These are phyloP conservation scores for Talaromyces verruculosus DNA, from an alignment of 2,329 filamentous ascomycete species.

Conservation along the genomic window DNA sequence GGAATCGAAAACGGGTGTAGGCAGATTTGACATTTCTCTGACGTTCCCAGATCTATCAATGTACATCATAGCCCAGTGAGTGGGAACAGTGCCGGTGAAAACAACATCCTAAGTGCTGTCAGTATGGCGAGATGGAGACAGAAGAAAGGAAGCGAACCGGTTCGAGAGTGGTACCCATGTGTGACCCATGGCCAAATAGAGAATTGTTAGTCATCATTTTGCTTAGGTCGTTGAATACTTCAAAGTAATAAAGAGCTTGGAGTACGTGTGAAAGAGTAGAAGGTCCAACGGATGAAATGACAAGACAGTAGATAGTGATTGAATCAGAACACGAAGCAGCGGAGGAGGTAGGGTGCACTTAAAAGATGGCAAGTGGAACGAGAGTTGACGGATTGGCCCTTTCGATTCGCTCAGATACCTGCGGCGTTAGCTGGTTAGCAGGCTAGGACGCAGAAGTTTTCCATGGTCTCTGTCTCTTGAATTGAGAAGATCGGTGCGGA, in stretches of 20 bases:
- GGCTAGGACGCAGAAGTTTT: no score
- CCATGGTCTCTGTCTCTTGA: no score
- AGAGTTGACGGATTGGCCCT: no score
- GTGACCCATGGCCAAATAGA: not conserved
- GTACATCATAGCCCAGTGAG: constrained; percentile 18
- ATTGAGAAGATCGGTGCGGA: no score
- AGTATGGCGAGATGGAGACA: not conserved
- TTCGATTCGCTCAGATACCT: no score
- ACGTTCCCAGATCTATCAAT: constrained; percentile 13
- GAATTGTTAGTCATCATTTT: not conserved
- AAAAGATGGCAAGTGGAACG: no score
- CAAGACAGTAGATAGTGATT: not conserved
- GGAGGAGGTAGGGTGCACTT: no score
- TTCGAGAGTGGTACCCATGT: not conserved
- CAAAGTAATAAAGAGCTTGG: not conserved
- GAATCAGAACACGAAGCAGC: no score
- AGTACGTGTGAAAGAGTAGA: not conserved
- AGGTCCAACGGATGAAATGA: not conserved
- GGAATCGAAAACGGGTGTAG: constrained; percentile 6
- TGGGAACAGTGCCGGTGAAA: not conserved
- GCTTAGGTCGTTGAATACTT: not conserved
- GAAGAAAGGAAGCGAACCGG: not conserved
- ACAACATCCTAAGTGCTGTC: no score
- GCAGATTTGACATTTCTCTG: constrained; percentile 14
- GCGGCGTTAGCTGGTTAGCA: no score